Evolutionary conservation across 139 green algal species (phyloP), one percentile per base, ranked within the genome.

Genomic region (Spirogloea muscicola): DNA sequence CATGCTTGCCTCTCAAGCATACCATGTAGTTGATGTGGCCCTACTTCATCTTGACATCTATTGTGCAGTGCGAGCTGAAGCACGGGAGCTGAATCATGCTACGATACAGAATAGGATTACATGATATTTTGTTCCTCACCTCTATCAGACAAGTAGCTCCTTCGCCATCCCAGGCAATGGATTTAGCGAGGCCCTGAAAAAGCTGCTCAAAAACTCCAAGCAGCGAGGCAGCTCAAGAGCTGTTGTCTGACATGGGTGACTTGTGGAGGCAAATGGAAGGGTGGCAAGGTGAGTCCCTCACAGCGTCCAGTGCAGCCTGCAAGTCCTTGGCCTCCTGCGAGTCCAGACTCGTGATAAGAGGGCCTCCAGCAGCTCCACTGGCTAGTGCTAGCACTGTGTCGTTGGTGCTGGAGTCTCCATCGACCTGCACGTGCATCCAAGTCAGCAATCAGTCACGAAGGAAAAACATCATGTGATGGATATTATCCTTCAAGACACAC

Each of bases 131-230:
- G n/a, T n/a, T n/a, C 43, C 77, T 74, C 39, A 93, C 87, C 84
- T 98, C 93, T 10, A 98, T 85, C 7, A 99, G 85, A 80, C 91
- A 93, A 0, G 94, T 99, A 25, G 94, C 94, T 21, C 94, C 94
- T 82, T 99, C 94, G n/a, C 94, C 94, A 77, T 99, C 94, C 94
- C 94, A 99, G 1, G 94, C 94, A 68, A 99, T 96, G 27, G 85
- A 87, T 87, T 99, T 99, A 63, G 92, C 91, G 31, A 86, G 13
- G 36, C 51, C 76, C 29, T 84, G 74, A 66, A 31, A 82, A 37
- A 79, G 18, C 74, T 80, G 49, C 49, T 13, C 7, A 58, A 13
- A 21, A 71, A 76, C 18, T 21, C 21, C 21, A 72, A 21, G 25
- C n/a, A n/a, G n/a, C n/a, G n/a, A n/a, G n/a, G n/a, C n/a, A n/a